phyloP scores from a whole-genome alignment of 75 land plant species.

The Sequoia sempervirens region DNA sequence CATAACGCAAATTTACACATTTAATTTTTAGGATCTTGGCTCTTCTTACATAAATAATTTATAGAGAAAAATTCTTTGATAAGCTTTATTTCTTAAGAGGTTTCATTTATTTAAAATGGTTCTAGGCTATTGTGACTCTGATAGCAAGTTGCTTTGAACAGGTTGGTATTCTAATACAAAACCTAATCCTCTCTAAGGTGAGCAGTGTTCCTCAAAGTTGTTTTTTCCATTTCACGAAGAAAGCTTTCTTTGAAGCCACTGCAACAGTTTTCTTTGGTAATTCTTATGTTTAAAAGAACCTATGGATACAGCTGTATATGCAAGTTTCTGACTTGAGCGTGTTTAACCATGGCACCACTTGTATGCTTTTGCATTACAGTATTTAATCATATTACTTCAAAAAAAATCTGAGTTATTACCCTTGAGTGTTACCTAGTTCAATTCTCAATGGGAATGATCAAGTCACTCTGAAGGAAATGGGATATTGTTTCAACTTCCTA shows the following conservation, averaged over 20 bases:
- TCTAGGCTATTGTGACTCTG: too few species aligned
- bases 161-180: too few species aligned
- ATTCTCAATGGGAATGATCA: neutral
- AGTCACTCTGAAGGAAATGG: neutral
- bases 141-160: too few species aligned
- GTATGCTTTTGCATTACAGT: neutral
- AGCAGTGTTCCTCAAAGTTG: too few species aligned
- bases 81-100: too few species aligned
- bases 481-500: neutral
- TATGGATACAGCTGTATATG: neutral
- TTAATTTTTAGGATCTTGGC: too few species aligned
- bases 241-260: neutral
- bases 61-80: too few species aligned
- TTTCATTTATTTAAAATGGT: too few species aligned
- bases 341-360: neutral
- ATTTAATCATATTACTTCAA: neutral
- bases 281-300: neutral
- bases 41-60: too few species aligned
- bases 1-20: too few species aligned
- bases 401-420: neutral
- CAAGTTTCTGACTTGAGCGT: neutral
- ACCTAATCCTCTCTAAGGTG: too few species aligned
- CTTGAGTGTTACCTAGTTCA: neutral
- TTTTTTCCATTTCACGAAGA: too few species aligned
- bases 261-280: neutral